Base-by-base conservation (phyloP, 768 basidiomycete species). In the Amanita fuliginea region DNA sequence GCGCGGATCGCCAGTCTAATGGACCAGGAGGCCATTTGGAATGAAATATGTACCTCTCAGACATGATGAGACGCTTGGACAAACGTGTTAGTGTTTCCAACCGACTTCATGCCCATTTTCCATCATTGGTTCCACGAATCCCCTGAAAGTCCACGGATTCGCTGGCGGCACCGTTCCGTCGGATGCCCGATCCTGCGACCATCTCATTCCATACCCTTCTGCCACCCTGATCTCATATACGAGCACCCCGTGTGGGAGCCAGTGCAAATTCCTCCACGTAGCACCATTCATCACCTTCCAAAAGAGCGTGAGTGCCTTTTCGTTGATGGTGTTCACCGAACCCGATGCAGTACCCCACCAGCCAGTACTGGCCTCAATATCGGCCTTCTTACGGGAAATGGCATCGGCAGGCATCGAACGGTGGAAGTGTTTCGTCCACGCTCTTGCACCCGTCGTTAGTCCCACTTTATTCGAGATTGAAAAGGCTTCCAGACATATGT, bases 111-210 rank as follows among this genome's bases (percentile, higher is more conserved):
- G 81, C 11, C 81, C 81, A 58, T 77, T 74, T 53, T 75, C 76
- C 75, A 82, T 81, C 74, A 75, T 76, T 1, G 80, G 81, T 51
- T 83, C 81, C 6, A 83, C 71, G 56, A 79, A 81, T 11, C 81
- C 81, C 36, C 81, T 70, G 57, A 83, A 78, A 6, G 61, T 60
- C 81, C 80, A 82, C 1, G 67, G 64, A 26, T 21, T 50, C 34
- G 28, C 32, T 30, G 34, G 37, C 14, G 48, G 24, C 30, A 35
- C 48, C 43, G 24, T 36, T 33, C 26, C 54, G 14, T 22, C 33
- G 37, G 51, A 44, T 30, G 60, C 60, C 18, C 60, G 62, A 59
- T 78, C 69, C 57, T 74, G 78, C 1, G 77, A 74, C 80, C 80
- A 82, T 10, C 81, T 67, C 78, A 82, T 77, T 0, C 81, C 81